A percentile compares a stretch with the other conserved stretches of the same genome.
Conservation (phyloP, 768 basidiomycete species). For the Amanita thiersii region DNA sequence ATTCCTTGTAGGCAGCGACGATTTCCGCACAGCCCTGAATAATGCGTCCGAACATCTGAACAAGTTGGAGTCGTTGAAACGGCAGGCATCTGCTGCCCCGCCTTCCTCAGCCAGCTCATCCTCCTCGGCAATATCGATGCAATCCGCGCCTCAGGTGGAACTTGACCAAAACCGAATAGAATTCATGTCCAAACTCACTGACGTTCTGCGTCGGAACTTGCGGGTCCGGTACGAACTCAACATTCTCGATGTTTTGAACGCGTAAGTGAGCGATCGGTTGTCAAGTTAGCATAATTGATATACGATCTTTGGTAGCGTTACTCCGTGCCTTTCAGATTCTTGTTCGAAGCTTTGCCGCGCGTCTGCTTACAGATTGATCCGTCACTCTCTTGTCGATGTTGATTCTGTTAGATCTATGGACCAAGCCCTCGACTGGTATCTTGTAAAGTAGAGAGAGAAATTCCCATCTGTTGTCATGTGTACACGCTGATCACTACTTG, state of each 20-base stretch:
- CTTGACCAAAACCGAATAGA: slow-evolving; percentile 51
- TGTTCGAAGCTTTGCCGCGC: slow-evolving; percentile 69
- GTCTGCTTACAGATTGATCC: slow-evolving; percentile 75
- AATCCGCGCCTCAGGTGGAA: slow-evolving; percentile 28
- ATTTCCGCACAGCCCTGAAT: slow-evolving; percentile 64
- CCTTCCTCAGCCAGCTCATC: slow-evolving; percentile 17
- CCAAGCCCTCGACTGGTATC: slow-evolving; percentile 78
- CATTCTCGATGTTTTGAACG: slow-evolving; percentile 60
- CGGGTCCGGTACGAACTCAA: slow-evolving; percentile 73
- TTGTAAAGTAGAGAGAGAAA: slow-evolving; percentile 66
- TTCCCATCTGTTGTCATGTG: not conserved
- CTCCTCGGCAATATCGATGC: slow-evolving; percentile 17
- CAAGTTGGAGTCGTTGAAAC: slow-evolving; percentile 40
- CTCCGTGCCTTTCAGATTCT: slow-evolving; percentile 70
- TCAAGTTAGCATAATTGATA: slow-evolving; percentile 2
- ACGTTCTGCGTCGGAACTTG: slow-evolving; percentile 58
- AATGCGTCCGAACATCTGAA: slow-evolving; percentile 55
- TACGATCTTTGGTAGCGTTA: slow-evolving; percentile 43
- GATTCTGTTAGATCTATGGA: slow-evolving; percentile 62
- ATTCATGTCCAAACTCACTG: slow-evolving; percentile 55
- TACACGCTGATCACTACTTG: slow-evolving; percentile 9
- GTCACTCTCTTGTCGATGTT: slow-evolving; percentile 67
- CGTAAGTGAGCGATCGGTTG: slow-evolving; percentile 39
- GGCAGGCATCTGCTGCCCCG: slow-evolving; percentile 16
- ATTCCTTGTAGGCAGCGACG: slow-evolving; percentile 36